Evolutionary conservation across 2,329 filamentous ascomycete genomes (phyloP), one percentile per base, ranked within the genome.

Genomic region (Colletotrichum truncatum): DNA sequence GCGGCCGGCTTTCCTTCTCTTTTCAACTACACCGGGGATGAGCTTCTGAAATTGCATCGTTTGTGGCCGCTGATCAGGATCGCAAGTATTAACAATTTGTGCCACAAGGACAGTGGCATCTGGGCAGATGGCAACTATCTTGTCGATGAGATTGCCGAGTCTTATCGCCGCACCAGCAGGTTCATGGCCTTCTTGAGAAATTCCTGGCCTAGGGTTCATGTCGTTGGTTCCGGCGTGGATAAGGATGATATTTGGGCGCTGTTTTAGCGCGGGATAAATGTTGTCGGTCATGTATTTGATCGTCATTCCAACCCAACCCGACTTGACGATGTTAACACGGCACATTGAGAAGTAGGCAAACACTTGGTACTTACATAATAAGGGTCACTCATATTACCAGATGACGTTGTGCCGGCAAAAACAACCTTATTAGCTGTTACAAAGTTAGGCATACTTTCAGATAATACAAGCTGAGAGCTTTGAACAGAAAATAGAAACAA

Each of bases 191-290:
- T 79, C 74, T 1, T 57, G 67, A 9, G 76, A 72, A 45, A 76
- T 61, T n/a, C 46, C 49, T 7, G 58, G 30, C 28, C 73, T 69
- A 4, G 64, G 62, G 23, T 76, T 77, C 75, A 80, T 77, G 51
- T 80, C 78, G 49, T 80, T 80, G 14, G 78, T 80, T 10, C 78
- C 77, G 3, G 75, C 77, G 34, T 75, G 74, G 8, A 80, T 63
- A 6, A 80, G 72, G 30, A 80, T 71, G 41, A 80, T 62, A 53
- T 79, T 80, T 0, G 77, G 77, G 10, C 69, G 68, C 49, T 78
- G 76, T n/a, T 66, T 62, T n/a, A 79, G 70, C 1, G 77, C 79
- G 7, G 72, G 66, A 1, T 62, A 69, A 34, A 77, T 66, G n/a
- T 77, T 68, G 8, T 78, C 70, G n/a, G 66, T 60, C 12, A 80